phyloP scores from a whole-genome alignment of 352 stramenopile genomes.

The Phytophthora foliorum region DNA sequence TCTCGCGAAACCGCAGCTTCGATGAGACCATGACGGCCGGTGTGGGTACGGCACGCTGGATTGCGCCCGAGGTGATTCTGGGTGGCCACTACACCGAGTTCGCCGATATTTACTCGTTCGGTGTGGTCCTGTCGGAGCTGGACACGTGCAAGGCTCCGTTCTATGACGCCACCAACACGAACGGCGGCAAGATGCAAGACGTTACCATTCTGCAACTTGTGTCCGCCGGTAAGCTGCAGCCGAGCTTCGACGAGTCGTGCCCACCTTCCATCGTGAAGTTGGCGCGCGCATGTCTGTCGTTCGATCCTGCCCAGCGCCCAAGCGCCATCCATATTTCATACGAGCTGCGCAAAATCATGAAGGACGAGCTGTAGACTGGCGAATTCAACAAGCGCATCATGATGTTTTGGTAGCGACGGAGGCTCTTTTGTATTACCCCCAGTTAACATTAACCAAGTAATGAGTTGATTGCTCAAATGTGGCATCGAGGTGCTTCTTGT shows the following conservation, averaged over 20 bases:
- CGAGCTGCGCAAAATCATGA: constrained; percentile 83
- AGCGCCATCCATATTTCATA: constrained; percentile 85
- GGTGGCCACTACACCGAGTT: constrained; percentile 64
- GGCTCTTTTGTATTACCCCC: constrained; percentile 40
- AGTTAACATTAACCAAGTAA: constrained; percentile 33
- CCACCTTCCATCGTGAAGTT: constrained; percentile 67
- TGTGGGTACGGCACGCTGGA: constrained; percentile 63
- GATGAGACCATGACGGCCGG: constrained; percentile 76
- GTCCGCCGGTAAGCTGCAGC: constrained; percentile 75
- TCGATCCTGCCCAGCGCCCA: constrained; percentile 70
- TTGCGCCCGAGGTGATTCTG: constrained; percentile 63
- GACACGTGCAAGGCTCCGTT: constrained; percentile 75
- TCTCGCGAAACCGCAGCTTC: constrained; percentile 64
- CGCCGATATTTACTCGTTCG: constrained; percentile 68
- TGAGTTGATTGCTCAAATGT: too few relatives aligned
- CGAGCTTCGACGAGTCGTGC: constrained; percentile 60
- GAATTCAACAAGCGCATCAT: constrained; percentile 13
- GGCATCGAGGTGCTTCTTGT: constrained; percentile 6
- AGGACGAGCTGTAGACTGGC: constrained; percentile 62
- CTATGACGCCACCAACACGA: constrained; percentile 69
- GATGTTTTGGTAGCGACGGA: constrained; percentile 35
- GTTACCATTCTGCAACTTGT: constrained; percentile 73
- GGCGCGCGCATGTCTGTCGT: constrained; percentile 67
- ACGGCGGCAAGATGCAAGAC: constrained; percentile 70
- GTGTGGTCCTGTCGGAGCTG: constrained; percentile 68